Conservation (phyloP, 2,329 filamentous ascomycete genomes). For the Pyrenochaeta sp. region DNA sequence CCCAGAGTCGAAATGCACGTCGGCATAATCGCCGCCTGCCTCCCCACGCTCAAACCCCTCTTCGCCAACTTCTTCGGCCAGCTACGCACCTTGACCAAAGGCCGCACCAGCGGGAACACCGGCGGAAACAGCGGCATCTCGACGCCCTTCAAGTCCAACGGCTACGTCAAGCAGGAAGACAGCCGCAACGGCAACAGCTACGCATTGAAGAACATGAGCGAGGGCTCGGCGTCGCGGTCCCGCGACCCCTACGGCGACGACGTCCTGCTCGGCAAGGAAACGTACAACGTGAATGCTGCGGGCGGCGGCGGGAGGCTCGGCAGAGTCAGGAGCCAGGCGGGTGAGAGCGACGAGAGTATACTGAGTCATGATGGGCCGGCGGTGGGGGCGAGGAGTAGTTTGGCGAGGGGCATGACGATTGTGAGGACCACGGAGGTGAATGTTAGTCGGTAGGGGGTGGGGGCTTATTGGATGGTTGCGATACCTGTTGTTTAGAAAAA, state of each 20-base stretch:
- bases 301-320: conserved; percentile 2
- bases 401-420: conserved; percentile 18
- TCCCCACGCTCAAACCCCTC: conserved; percentile 39
- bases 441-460: conserved; percentile 11
- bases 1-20: conserved; percentile 39
- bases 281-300: conserved; percentile 10
- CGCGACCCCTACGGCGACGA: conserved; percentile 20
- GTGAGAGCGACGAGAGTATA: conserved; percentile 22
- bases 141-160: conserved; percentile 22
- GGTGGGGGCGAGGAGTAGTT: conserved; percentile 1
- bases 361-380: conserved; percentile 3
- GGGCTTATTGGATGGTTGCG: not conserved
- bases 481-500: too few relatives aligned
- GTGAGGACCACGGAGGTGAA: conserved; percentile 28
- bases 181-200: conserved; percentile 3
- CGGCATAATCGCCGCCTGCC: conserved; percentile 39
- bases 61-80: conserved; percentile 32
- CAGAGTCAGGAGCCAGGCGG: conserved; percentile 5
- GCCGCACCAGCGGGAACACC: conserved; percentile 13
- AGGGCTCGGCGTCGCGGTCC: conserved; percentile 6
- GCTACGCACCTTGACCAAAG: conserved; percentile 27
- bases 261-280: conserved; percentile 16
- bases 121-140: conserved; percentile 15
- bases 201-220: conserved; percentile 21
- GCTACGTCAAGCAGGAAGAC: conserved; percentile 24